A percentile compares a stretch with the other conserved stretches of the same genome.
Conservation (phyloP, 2,329 filamentous ascomycete species). For the Trichoderma cornu-damae region DNA sequence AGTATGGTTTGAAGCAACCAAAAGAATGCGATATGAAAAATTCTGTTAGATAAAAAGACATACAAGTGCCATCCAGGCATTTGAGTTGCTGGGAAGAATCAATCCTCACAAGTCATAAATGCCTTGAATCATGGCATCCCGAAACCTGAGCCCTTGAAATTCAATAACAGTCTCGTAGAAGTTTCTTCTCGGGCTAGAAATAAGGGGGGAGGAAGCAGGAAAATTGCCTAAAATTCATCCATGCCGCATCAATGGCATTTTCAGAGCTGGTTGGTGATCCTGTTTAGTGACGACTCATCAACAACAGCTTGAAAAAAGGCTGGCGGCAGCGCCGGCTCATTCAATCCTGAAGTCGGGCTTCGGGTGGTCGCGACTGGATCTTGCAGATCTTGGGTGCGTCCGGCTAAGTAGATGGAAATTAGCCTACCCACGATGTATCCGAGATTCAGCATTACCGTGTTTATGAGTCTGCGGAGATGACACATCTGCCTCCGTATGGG, state of each 20-base stretch:
- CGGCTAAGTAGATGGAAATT: background rate
- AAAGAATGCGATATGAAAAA: too few relatives aligned
- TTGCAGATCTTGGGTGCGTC: constrained; percentile 8
- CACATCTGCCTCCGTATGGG: background rate
- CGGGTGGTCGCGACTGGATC: background rate
- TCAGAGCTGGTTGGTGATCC: background rate
- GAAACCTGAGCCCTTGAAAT: too few relatives aligned
- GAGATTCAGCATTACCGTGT: background rate
- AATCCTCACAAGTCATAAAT: too few relatives aligned
- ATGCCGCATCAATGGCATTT: background rate
- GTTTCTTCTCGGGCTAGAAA: too few relatives aligned
- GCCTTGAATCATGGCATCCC: too few relatives aligned
- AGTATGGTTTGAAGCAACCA: too few relatives aligned
- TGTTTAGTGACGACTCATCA: background rate
- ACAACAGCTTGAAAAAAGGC: background rate
- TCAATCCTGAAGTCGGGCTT: background rate
- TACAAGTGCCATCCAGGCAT: too few relatives aligned
- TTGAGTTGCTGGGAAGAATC: too few relatives aligned
- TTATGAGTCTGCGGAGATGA: background rate
- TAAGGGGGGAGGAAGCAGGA: background rate
- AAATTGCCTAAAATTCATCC: constrained; percentile 4
- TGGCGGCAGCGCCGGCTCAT: background rate
- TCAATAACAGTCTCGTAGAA: too few relatives aligned
- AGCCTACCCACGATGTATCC: background rate
- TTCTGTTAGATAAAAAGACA: too few relatives aligned